Evolutionary conservation across 805 yeast genomes (phyloP).

Genomic region (Candida manassasensis): DNA sequence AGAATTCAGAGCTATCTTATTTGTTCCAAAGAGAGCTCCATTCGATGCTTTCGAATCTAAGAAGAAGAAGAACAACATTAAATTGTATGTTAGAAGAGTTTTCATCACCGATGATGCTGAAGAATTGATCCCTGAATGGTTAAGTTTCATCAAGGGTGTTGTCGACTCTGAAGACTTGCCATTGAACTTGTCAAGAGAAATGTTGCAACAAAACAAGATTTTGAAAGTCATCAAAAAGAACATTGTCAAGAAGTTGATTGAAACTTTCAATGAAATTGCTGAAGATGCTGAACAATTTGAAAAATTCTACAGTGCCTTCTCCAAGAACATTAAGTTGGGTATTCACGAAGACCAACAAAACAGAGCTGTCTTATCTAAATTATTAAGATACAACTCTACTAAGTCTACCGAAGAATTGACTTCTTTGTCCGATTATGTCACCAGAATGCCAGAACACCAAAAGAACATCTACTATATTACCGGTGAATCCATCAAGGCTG

Average conservation of each 20-base stretch:
- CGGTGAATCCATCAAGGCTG: slow-evolving; percentile 97
- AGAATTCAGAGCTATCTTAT: slow-evolving; percentile 96
- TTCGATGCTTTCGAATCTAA: slow-evolving; percentile 95
- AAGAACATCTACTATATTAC: slow-evolving; percentile 99
- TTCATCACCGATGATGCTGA: slow-evolving; percentile 99
- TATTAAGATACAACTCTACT: slow-evolving; percentile 95
- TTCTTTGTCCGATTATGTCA: slow-evolving; percentile 93
- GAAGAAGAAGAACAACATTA: slow-evolving; percentile 99
- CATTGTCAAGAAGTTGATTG: slow-evolving; percentile 96
- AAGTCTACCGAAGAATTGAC: slow-evolving; percentile 92
- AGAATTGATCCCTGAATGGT: slow-evolving; percentile 99
- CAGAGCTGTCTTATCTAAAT: slow-evolving; percentile 92
- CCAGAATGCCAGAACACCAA: slow-evolving; percentile 99
- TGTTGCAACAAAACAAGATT: slow-evolving; percentile 99
- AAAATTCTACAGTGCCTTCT: slow-evolving; percentile 95
- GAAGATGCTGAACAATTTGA: slow-evolving; percentile 98
- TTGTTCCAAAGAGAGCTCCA: slow-evolving; percentile 99
- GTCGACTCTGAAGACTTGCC: slow-evolving; percentile 99
- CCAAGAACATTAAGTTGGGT: slow-evolving; percentile 98
- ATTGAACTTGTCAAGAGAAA: slow-evolving; percentile 98
- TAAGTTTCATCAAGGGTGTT: slow-evolving; percentile 95
- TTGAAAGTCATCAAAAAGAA: slow-evolving; percentile 99
- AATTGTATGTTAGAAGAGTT: slow-evolving; percentile 98
- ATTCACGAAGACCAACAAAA: slow-evolving; percentile 98
- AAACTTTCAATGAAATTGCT: slow-evolving; percentile 98